A percentile compares a stretch with the other conserved stretches of the same genome.
phyloP scores from a whole-genome alignment of 2,329 filamentous ascomycete genomes.

The Cladosporium sp. region DNA sequence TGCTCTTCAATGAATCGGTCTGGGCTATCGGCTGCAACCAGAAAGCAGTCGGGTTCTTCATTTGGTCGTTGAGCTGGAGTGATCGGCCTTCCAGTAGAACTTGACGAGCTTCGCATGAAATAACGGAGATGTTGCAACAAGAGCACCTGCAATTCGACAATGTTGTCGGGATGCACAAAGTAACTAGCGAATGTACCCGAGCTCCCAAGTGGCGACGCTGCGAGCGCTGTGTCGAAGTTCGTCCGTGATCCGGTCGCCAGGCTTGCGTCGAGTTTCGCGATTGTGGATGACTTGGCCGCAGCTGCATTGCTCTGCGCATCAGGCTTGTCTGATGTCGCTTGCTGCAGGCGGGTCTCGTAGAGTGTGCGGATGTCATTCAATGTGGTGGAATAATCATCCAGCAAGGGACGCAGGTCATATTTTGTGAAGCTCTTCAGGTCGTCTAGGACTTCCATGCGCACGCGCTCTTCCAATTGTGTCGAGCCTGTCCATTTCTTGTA shows the following conservation, averaged over 20 bases:
- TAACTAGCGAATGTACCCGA: slow-evolving; percentile 51
- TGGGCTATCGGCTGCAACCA: slow-evolving; percentile 50
- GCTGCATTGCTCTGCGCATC: slow-evolving; percentile 17
- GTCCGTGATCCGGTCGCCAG: slow-evolving; percentile 43
- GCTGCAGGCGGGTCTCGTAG: slow-evolving; percentile 40
- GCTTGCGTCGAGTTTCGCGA: slow-evolving; percentile 41
- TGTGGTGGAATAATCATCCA: slow-evolving; percentile 51
- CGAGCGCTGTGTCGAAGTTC: slow-evolving; percentile 53
- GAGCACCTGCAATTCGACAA: slow-evolving; percentile 55
- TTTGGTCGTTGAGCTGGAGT: slow-evolving; percentile 23
- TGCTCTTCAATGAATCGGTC: slow-evolving; percentile 49
- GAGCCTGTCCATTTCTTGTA: slow-evolving; percentile 87
- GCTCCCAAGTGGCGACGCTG: slow-evolving; percentile 48
- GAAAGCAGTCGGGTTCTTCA: slow-evolving; percentile 40
- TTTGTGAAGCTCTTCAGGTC: slow-evolving; percentile 71
- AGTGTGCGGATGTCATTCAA: slow-evolving; percentile 47
- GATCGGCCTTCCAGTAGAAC: slow-evolving; percentile 25
- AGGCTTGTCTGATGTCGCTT: slow-evolving; percentile 22
- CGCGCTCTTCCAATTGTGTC: slow-evolving; percentile 61
- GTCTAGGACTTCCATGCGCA: slow-evolving; percentile 65
- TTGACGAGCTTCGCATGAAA: slow-evolving; percentile 31
- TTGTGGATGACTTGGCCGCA: slow-evolving; percentile 25
- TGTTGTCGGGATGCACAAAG: slow-evolving; percentile 56
- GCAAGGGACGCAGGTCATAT: slow-evolving; percentile 59
- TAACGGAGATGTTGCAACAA: slow-evolving; percentile 52